A percentile compares a stretch with the other conserved stretches of the same genome.
Evolutionary conservation across 2,329 filamentous ascomycete genomes (phyloP).

Genomic region (Phyllosticta citriasiana): DNA sequence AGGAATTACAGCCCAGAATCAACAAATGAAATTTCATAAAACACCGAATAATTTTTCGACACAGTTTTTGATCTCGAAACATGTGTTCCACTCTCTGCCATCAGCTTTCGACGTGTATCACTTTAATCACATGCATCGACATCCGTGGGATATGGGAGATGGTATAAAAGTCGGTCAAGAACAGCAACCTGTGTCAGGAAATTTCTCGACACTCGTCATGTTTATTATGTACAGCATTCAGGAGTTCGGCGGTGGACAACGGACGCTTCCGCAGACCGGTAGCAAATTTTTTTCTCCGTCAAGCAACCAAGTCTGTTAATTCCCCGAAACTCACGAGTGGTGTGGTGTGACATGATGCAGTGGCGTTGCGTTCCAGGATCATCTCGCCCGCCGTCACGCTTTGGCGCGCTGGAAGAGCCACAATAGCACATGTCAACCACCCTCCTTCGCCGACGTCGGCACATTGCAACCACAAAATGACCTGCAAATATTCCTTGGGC

Average conservation of each 20-base stretch:
- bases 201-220: background rate
- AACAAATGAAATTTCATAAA: no score
- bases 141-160: background rate
- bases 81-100: no score
- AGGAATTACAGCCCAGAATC: no score
- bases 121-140: no score
- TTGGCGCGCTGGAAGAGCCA: background rate
- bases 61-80: no score
- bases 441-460: conserved; percentile 8
- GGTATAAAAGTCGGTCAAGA: background rate
- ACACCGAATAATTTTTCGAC: no score
- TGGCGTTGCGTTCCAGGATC: background rate
- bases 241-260: no score
- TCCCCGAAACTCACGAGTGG: background rate
- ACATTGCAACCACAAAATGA: background rate
- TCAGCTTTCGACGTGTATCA: no score
- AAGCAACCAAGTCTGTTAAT: no score
- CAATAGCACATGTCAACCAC: conserved; percentile 3
- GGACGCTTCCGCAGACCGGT: no score
- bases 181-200: background rate
- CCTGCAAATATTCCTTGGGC: background rate
- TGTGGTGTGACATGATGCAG: background rate
- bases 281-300: no score
- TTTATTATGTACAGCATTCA: no score
- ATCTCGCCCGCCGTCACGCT: background rate